Percentiles rank a stretch among this genome's conserved stretches.
Evolutionary conservation across 192 early-diverging fungal species (phyloP).

Genomic region (Thamnidium elegans): DNA sequence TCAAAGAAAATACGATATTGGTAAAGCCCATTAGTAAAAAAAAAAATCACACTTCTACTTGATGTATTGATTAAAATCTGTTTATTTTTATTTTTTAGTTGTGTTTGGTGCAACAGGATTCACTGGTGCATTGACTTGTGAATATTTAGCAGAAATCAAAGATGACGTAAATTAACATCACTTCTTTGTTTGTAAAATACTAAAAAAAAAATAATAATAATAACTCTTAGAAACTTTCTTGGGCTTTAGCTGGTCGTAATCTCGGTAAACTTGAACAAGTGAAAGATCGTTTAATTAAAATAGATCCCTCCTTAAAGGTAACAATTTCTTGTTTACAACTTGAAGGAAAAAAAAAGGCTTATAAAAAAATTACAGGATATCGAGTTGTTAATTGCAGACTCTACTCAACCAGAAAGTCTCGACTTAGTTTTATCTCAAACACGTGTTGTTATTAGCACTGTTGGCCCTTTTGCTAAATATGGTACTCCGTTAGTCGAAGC

Average conservation of each 20-base stretch:
- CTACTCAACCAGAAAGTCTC: slow-evolving; percentile 54
- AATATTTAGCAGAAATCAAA: slow-evolving; percentile 47
- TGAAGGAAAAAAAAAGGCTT: slow-evolving; percentile 12
- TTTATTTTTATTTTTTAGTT: slow-evolving; percentile 9
- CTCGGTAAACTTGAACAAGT: slow-evolving; percentile 62
- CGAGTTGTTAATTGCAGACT: slow-evolving; percentile 69
- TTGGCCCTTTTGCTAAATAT: slow-evolving; percentile 73
- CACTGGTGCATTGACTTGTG: slow-evolving; percentile 70
- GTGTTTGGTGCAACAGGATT: slow-evolving; percentile 84
- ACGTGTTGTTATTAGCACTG: slow-evolving; percentile 76
- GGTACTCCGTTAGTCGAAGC: slow-evolving; percentile 69
- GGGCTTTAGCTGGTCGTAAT: slow-evolving; percentile 82
- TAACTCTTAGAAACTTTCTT: slow-evolving; percentile 43
- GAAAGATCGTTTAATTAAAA: slow-evolving; percentile 47
- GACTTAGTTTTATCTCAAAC: slow-evolving; percentile 59
- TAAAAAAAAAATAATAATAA: too few relatives aligned
- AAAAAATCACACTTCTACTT: neutral
- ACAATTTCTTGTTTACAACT: neutral
- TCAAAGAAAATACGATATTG: slow-evolving; percentile 14
- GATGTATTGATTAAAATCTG: too few relatives aligned
- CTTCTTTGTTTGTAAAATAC: too few relatives aligned
- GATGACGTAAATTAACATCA: slow-evolving; percentile 13
- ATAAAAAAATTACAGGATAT: slow-evolving; percentile 35
- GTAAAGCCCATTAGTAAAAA: neutral
- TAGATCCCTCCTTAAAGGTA: slow-evolving; percentile 48